phyloP scores from a whole-genome alignment of 2,329 filamentous ascomycete species.

The Pestalotiopsis sp. region DNA sequence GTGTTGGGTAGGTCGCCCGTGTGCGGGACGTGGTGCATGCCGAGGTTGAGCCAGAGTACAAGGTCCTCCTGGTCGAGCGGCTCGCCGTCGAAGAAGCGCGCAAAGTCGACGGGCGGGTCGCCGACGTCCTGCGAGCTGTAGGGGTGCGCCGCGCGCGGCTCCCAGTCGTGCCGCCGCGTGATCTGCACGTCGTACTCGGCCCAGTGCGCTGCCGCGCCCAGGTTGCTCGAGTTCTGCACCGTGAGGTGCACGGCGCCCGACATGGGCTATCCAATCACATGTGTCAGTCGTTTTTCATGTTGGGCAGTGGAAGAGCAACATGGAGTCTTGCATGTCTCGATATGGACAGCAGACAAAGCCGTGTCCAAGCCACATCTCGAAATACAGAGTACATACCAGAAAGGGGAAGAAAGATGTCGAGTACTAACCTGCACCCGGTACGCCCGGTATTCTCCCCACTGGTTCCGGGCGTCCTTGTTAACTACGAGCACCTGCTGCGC shows the following conservation, averaged over 20 bases:
- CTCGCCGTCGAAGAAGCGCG: slow-evolving; percentile 49
- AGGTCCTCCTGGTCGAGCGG: slow-evolving; percentile 45
- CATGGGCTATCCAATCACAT: too few species aligned
- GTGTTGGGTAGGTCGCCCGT: slow-evolving; percentile 58
- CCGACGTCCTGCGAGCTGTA: slow-evolving; percentile 47
- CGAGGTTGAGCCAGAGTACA: slow-evolving; percentile 57
- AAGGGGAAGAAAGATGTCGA: too few species aligned
- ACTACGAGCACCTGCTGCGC: slow-evolving; percentile 52
- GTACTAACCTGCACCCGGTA: slow-evolving; percentile 54
- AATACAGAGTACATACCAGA: too few species aligned
- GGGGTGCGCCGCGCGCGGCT: slow-evolving; percentile 48
- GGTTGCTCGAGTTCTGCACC: slow-evolving; percentile 48
- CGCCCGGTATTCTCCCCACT: slow-evolving; percentile 53
- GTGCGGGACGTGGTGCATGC: slow-evolving; percentile 62
- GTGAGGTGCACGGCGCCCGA: slow-evolving; percentile 47
- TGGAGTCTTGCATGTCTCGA: too few species aligned
- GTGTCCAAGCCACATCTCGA: too few species aligned
- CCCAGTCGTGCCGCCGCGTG: slow-evolving; percentile 54
- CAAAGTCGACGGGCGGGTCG: slow-evolving; percentile 55
- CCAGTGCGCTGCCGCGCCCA: slow-evolving; percentile 49
- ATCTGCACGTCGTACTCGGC: slow-evolving; percentile 55
- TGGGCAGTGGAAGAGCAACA: too few species aligned
- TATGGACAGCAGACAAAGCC: too few species aligned
- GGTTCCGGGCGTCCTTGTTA: slow-evolving; percentile 51
- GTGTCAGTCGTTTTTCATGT: too few species aligned